A percentile compares a stretch with the other conserved stretches of the same genome.
These are phyloP conservation scores for Amesomyces nigricolor DNA, from an alignment of 2,329 filamentous ascomycete genomes.

Conservation along the genomic window DNA sequence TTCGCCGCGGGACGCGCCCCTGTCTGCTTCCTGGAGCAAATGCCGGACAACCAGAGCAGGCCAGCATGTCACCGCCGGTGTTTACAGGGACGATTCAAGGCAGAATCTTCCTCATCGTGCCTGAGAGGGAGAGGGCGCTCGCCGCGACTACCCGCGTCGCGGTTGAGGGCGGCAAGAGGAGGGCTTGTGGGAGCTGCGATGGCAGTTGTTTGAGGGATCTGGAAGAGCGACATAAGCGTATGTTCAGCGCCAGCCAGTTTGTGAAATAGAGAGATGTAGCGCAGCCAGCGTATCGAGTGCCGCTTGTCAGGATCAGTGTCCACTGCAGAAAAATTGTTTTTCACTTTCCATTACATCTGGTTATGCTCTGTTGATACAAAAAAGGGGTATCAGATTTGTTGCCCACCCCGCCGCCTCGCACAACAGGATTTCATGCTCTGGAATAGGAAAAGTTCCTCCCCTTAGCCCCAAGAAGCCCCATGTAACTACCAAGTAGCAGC, in stretches of 20 bases:
- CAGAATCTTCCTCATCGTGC: background rate
- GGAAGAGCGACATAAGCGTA: background rate
- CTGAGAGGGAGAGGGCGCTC: background rate
- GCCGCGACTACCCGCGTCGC: background rate
- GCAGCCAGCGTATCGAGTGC: slow-evolving; percentile 4
- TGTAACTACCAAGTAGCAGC: background rate
- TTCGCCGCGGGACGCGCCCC: slow-evolving; percentile 8
- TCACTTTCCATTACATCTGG: too few species aligned
- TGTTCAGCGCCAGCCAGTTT: background rate
- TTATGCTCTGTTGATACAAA: slow-evolving; percentile 3
- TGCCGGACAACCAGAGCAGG: background rate
- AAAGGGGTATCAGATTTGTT: slow-evolving; percentile 13
- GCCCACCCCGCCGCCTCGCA: background rate
- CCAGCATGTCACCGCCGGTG: background rate
- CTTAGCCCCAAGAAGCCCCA: background rate
- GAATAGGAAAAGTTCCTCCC: background rate
- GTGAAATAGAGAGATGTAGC: background rate
- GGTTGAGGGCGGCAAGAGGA: background rate
- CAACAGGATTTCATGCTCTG: background rate
- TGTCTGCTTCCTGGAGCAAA: background rate
- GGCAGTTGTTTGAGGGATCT: background rate
- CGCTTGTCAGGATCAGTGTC: background rate
- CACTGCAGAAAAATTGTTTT: too few species aligned
- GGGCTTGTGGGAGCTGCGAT: background rate
- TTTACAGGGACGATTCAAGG: background rate